These are phyloP conservation scores for Biscutella laevigata DNA, from an alignment of 441 rosid species.

Conservation along the genomic window DNA sequence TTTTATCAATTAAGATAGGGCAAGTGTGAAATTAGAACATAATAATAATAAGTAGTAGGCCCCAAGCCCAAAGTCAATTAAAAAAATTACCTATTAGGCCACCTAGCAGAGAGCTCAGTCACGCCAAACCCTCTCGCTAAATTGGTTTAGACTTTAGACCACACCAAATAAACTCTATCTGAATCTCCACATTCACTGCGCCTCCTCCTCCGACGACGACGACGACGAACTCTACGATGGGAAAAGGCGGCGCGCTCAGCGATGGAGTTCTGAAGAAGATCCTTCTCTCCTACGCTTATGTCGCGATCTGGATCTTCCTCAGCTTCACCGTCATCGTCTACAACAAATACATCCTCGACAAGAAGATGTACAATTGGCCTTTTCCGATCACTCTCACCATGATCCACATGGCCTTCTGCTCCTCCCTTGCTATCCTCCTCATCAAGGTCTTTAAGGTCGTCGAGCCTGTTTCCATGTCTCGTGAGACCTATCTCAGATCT, in stretches of 20 bases:
- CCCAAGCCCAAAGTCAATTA: too few relatives aligned
- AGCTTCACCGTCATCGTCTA: constrained; percentile 94
- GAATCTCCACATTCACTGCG: too few relatives aligned
- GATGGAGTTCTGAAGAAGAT: constrained; percentile 78
- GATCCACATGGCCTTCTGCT: constrained; percentile 96
- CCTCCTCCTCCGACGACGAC: too few relatives aligned
- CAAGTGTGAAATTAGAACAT: too few relatives aligned
- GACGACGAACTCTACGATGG: too few relatives aligned
- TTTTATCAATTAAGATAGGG: too few relatives aligned
- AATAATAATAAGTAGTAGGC: too few relatives aligned
- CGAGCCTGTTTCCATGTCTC: constrained; percentile 83
- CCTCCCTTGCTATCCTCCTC: constrained; percentile 70
- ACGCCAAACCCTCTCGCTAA: too few relatives aligned
- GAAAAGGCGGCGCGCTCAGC: constrained; percentile 73
- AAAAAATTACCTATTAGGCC: too few relatives aligned
- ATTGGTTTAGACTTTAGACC: too few relatives aligned
- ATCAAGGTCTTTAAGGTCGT: constrained; percentile 85
- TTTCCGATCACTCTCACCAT: constrained; percentile 91
- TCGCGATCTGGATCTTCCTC: constrained; percentile 94
- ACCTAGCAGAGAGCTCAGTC: too few relatives aligned
- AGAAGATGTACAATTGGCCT: constrained; percentile 97
- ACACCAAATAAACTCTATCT: too few relatives aligned
- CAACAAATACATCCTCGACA: constrained; percentile 98
- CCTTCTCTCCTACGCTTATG: constrained; percentile 85
- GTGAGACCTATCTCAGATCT: constrained; percentile 68